These are phyloP conservation scores for Turnera subulata DNA, from an alignment of 345 rosid genomes.

Conservation along the genomic window DNA sequence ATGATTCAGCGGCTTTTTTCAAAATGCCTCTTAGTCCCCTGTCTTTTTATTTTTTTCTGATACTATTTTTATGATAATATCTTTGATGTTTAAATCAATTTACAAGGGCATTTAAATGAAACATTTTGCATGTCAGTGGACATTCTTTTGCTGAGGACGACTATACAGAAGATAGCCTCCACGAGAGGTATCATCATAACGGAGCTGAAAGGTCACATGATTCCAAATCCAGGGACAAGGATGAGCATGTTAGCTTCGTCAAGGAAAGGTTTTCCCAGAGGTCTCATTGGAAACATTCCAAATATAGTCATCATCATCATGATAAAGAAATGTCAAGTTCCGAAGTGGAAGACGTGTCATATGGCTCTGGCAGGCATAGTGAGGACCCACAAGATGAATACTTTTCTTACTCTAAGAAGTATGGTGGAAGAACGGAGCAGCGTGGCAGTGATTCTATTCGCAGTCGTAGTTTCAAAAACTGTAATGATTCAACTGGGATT, in stretches of 20 bases:
- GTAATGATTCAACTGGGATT: constrained; percentile 10
- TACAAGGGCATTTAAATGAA: not conserved
- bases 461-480: constrained; percentile 7
- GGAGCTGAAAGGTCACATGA: constrained; percentile 18
- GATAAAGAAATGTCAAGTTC: constrained; percentile 31
- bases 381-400: constrained; percentile 20
- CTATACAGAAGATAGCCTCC: constrained; percentile 13
- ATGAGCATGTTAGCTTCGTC: constrained; percentile 17
- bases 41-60: not conserved
- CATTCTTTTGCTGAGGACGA: constrained; percentile 6
- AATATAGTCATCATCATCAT: not conserved
- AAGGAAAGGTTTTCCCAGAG: constrained; percentile 23
- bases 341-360: constrained; percentile 28
- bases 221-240: constrained; percentile 12
- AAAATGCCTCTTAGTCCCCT: not conserved
- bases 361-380: constrained; percentile 25
- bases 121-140: constrained; percentile 17
- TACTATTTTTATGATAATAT: not conserved
- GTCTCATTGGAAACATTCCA: constrained; percentile 14
- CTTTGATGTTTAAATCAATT: too few relatives aligned
- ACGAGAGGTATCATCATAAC: constrained; percentile 1
- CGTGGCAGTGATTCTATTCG: constrained; percentile 26
- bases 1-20: not conserved
- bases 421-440: constrained; percentile 12
- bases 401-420: constrained; percentile 17